Evolutionary conservation across 495 filamentous ascomycete species (phyloP), one percentile per base, ranked within the genome.

Genomic region (Margaritispora aquatica): DNA sequence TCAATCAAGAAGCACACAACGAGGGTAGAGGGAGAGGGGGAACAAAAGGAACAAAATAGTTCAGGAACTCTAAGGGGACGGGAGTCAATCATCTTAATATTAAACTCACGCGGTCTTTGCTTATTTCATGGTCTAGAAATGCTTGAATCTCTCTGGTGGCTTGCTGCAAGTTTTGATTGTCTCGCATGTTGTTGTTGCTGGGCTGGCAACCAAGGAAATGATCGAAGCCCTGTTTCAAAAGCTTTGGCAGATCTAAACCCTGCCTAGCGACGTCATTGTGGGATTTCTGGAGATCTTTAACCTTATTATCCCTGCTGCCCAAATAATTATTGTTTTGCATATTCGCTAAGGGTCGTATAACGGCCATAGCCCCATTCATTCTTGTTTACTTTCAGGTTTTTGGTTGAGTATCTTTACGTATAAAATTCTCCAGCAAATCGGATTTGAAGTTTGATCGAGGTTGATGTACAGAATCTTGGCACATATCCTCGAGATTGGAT

Each of bases 301-400:
- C 9, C 47, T 50, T 50, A 50, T 24, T 50, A 13, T 17, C 11
- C 47, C 47, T 8, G 47, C 21, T 50, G n/a, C n/a, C n/a, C n/a
- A n/a, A n/a, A n/a, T n/a, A n/a, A n/a, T n/a, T n/a, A n/a, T n/a
- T n/a, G n/a, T 24, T 3, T 23, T 4, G 9, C 4, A 23, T 50
- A 19, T 9, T 10, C 47, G 24, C 21, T n/a, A 50, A 50, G 11
- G 24, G 21, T 24, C 29, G 7, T 26, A 2, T 3, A 2, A 8
- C 11, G 8, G 5, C n/a, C 24, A 26, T 17, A 11, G 47, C 47
- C 47, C 47, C 47, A 50, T 50, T 11, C 21, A n/a, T n/a, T n/a
- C n/a, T n/a, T n/a, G n/a, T n/a, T n/a, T 22, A 50, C 24, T 50
- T 50, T 22, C 47, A 50, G 47, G 47, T 26, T 50, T 50, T 50